These are phyloP conservation scores for Priceomyces melissophilus DNA, from an alignment of 805 yeast genomes.

Conservation along the genomic window DNA sequence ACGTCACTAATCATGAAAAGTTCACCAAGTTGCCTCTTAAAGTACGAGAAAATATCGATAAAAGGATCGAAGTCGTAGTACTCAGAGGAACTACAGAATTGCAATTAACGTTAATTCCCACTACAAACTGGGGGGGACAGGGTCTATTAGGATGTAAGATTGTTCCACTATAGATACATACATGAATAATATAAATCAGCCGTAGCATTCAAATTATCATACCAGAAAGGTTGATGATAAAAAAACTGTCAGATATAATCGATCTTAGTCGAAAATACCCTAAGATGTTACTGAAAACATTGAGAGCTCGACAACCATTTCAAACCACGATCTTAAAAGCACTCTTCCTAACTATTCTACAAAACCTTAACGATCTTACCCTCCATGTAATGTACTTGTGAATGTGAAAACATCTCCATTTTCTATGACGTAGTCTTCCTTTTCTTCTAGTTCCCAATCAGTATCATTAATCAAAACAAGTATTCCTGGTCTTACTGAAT, in stretches of 20 bases:
- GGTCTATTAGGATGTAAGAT: constrained; percentile 71
- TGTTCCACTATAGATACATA: constrained; percentile 30
- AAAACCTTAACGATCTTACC: constrained; percentile 47
- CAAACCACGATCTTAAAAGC: too few relatives aligned
- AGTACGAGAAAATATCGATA: constrained; percentile 38
- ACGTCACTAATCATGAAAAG: constrained; percentile 54
- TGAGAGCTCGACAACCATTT: too few relatives aligned
- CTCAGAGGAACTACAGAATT: constrained; percentile 25
- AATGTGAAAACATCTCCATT: constrained; percentile 76
- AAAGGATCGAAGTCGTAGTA: constrained; percentile 23
- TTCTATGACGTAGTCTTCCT: constrained; percentile 74
- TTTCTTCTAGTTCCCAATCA: constrained; percentile 96
- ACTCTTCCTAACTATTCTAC: too few relatives aligned
- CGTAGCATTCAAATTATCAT: not conserved
- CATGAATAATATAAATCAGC: not conserved
- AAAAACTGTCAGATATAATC: too few relatives aligned
- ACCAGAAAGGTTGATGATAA: too few relatives aligned
- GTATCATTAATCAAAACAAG: constrained; percentile 88
- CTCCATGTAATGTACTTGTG: constrained; percentile 94
- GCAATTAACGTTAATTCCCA: constrained; percentile 37
- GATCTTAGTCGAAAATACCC: too few relatives aligned
- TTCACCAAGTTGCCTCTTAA: constrained; percentile 42
- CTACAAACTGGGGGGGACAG: constrained; percentile 56
- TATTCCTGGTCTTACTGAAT: constrained; percentile 84
- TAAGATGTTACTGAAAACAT: too few relatives aligned